Percentiles rank a stretch among this genome's conserved stretches.
These are phyloP conservation scores for Talaromyces rugulosus DNA, from an alignment of 2,329 filamentous ascomycete species.

Conservation along the genomic window DNA sequence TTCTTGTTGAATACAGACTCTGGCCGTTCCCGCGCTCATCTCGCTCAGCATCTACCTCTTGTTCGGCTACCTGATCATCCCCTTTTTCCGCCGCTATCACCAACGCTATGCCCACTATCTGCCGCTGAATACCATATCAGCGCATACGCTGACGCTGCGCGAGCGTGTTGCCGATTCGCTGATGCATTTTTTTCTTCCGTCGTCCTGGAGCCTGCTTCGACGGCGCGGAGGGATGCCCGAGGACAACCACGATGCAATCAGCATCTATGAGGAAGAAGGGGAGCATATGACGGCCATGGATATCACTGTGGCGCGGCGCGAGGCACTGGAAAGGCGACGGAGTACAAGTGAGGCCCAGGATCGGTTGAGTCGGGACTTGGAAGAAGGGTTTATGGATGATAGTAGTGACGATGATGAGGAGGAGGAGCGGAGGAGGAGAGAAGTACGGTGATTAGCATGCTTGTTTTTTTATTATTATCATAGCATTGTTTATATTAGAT, in stretches of 20 bases:
- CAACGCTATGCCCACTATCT: slow-evolving; percentile 71
- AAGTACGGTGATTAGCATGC: background rate
- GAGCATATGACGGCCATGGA: slow-evolving; percentile 49
- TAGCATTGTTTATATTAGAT: background rate
- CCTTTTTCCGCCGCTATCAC: slow-evolving; percentile 66
- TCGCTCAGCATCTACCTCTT: slow-evolving; percentile 65
- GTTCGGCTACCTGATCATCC: slow-evolving; percentile 61
- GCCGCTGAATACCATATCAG: slow-evolving; percentile 55
- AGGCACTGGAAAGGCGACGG: slow-evolving; percentile 41
- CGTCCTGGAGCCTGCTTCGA: slow-evolving; percentile 41
- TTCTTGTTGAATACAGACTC: slow-evolving; percentile 47
- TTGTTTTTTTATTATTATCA: background rate
- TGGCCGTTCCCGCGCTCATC: slow-evolving; percentile 66
- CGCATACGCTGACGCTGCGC: slow-evolving; percentile 53
- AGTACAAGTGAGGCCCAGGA: slow-evolving; percentile 40
- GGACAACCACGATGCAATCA: slow-evolving; percentile 38
- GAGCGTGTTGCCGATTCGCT: slow-evolving; percentile 39
- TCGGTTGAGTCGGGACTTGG: slow-evolving; percentile 73
- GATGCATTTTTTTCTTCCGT: slow-evolving; percentile 42
- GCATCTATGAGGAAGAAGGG: slow-evolving; percentile 64
- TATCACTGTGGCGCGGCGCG: slow-evolving; percentile 46
- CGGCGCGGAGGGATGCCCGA: background rate
- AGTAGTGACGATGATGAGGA: slow-evolving; percentile 57
- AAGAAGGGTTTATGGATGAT: slow-evolving; percentile 70
- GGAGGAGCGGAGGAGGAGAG: background rate